Base-by-base conservation (phyloP, 257 asterid genomes). In the Rubia yunnanensis region DNA sequence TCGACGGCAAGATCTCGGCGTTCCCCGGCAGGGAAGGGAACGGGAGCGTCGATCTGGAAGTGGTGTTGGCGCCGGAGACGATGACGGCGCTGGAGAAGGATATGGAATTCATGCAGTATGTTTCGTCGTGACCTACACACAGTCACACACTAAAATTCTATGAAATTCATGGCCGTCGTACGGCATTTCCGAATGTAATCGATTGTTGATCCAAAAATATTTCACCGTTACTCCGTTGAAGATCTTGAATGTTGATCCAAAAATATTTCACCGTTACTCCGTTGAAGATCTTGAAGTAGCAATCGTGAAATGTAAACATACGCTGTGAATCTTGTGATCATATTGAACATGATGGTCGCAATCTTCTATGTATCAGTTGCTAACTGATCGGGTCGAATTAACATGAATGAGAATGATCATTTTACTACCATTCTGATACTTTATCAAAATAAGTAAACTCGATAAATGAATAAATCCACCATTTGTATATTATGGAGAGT, bases 1-100 rank as follows among this genome's bases (percentile, higher is more conserved):
- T 92, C 57, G 98, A 92, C 69, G 98, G 98, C 0, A 92, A 92
- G 86, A 92, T 92, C 62, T 92, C 97, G 2, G 98, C 98, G 3
- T 92, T 92, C 31, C 98, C 98, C 0, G 95, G 96, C 0, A 72
- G 81, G 2, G 78, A 89, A 17, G 97, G 94, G n/a, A 80, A 84
- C 11, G 96, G 98, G 24, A 82, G 86, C 83, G 86, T 89, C 2
- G 98, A 92, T 86, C 96, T 92, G 11, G 97, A 92, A 68, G 98
- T 92, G 32, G 98, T 92, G 22, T 80, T 92, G 5, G 84, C 91
- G 6, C 95, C 96, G 5, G 85, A 81, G 26, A 87, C 98, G 0
- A 87, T 89, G 96, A 86, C 76, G 0, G 87, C 66, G 24, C 76
- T 92, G 3, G 90, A 85, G 74, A 77, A 76, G 23, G 98, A 92